Percentiles rank a stretch among this genome's conserved stretches.
These are phyloP conservation scores for Trypanosoma avium DNA, from an alignment of 208 protist species.

Conservation along the genomic window DNA sequence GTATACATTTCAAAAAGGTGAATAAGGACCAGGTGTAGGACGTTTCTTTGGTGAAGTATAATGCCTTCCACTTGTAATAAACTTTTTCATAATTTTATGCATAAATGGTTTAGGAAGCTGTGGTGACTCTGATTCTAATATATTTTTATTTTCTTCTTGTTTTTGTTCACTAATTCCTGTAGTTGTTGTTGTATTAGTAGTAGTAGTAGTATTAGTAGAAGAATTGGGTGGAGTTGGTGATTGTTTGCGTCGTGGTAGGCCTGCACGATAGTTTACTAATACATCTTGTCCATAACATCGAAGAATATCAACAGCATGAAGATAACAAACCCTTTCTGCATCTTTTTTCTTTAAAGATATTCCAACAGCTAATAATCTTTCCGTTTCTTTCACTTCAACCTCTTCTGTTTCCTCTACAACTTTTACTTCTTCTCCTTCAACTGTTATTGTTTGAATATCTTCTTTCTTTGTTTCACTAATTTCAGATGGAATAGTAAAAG, in stretches of 20 bases:
- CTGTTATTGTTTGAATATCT: background rate
- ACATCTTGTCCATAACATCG: slow-evolving; percentile 52
- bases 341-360: slow-evolving; percentile 81
- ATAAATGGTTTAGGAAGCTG: slow-evolving; percentile 40
- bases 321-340: slow-evolving; percentile 71
- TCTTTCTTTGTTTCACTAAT: background rate
- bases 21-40: slow-evolving; percentile 5
- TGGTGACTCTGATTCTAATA: background rate
- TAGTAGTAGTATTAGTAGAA: background rate
- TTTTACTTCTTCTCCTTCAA: background rate
- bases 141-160: background rate
- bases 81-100: slow-evolving; percentile 53
- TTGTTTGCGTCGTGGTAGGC: slow-evolving; percentile 38
- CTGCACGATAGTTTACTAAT: slow-evolving; percentile 33
- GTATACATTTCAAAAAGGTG: slow-evolving; percentile 23
- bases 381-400: slow-evolving; percentile 9
- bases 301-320: slow-evolving; percentile 76
- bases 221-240: background rate
- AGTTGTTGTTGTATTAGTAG: background rate
- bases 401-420: background rate
- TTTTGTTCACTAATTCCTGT: slow-evolving; percentile 1
- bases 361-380: slow-evolving; percentile 51
- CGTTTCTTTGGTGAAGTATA: slow-evolving; percentile 37
- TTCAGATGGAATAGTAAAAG: background rate
- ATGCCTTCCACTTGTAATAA: slow-evolving; percentile 46